Evolutionary conservation across 305 asterid genomes (phyloP).

Genomic region (Salvia sclarea): DNA sequence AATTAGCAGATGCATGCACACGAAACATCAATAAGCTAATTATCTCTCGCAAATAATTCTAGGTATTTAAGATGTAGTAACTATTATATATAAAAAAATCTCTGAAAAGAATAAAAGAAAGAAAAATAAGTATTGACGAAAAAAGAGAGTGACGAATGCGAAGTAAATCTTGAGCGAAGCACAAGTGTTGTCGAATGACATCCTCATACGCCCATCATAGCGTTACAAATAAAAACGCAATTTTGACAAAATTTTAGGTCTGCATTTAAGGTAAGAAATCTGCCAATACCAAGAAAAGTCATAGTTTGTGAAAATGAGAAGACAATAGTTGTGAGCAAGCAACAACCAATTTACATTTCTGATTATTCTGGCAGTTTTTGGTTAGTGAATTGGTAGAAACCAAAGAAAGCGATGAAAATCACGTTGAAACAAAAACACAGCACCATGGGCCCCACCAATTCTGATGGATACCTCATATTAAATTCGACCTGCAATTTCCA

Average conservation of each 20-base stretch:
- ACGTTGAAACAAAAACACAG: conserved; percentile 24
- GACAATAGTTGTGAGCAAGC: conserved; percentile 12
- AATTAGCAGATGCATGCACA: no score
- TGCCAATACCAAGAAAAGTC: conserved; percentile 30
- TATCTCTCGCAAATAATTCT: no score
- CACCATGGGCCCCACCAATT: conserved; percentile 39
- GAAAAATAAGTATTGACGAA: no score
- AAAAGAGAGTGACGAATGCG: no score
- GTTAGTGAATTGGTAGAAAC: conserved; percentile 16
- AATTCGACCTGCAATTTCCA: conserved; percentile 48
- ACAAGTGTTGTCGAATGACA: background rate
- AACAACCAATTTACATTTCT: conserved; percentile 26
- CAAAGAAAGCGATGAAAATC: conserved; percentile 21
- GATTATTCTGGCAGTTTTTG: conserved; percentile 10
- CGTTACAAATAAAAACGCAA: background rate
- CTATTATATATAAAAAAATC: no score
- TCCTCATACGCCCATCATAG: background rate
- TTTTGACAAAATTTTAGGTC: background rate
- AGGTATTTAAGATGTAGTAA: no score
- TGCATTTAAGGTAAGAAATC: conserved; percentile 13
- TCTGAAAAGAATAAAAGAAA: no score
- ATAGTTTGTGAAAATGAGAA: conserved; percentile 31
- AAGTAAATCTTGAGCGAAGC: no score
- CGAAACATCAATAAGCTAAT: no score
- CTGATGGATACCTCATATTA: conserved; percentile 26